Conservation (phyloP, 106 monocot species). For the Posidonia australis region DNA sequence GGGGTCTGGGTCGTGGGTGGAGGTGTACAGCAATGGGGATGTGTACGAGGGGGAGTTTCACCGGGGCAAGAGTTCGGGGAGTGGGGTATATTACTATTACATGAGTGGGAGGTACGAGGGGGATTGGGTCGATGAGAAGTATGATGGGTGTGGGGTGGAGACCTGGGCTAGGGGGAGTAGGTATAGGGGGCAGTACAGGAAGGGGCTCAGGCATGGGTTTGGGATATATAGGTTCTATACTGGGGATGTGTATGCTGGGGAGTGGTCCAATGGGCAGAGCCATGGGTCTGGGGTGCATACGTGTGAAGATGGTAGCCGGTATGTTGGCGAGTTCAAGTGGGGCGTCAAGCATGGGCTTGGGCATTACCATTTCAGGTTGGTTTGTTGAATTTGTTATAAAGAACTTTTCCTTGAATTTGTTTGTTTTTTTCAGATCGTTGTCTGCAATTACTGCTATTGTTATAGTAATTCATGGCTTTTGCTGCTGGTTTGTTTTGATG, state of each 20-base stretch:
- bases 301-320: conserved; percentile 92
- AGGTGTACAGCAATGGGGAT: conserved; percentile 85
- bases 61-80: conserved; percentile 65
- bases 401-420: too few species aligned
- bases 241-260: conserved; percentile 83
- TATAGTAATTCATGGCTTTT: too few species aligned
- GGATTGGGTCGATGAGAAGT: conserved; percentile 86
- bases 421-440: too few species aligned
- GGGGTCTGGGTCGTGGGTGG: conserved; percentile 28
- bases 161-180: conserved; percentile 90
- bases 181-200: conserved; percentile 70
- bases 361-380: conserved; percentile 93
- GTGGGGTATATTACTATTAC: conserved; percentile 93
- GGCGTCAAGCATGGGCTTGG: conserved; percentile 96
- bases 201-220: conserved; percentile 74
- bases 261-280: conserved; percentile 94
- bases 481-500: too few species aligned
- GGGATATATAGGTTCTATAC: conserved; percentile 90
- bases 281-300: conserved; percentile 85
- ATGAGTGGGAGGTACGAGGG: conserved; percentile 98
- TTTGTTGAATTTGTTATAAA: neutral
- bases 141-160: conserved; percentile 90
- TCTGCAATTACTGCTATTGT: too few species aligned
- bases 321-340: conserved; percentile 72
- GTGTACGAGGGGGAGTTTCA: conserved; percentile 90